These are phyloP conservation scores for Magnaporthiopsis rhizophila DNA, from an alignment of 2,329 filamentous ascomycete species.

Conservation along the genomic window DNA sequence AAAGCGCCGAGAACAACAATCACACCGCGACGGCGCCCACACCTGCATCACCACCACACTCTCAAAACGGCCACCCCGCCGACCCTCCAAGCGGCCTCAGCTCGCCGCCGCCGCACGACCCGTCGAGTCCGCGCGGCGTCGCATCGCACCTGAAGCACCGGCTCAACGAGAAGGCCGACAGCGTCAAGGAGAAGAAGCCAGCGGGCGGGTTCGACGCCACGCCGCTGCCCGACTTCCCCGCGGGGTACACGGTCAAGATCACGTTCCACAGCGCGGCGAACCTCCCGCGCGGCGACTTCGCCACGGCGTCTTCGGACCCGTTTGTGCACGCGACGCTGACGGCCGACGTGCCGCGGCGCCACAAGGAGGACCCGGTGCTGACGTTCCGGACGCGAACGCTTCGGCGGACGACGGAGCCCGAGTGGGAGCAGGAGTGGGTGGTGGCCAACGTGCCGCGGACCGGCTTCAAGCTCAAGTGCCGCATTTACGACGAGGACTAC, in stretches of 20 bases:
- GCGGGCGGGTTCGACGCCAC: constrained; percentile 35
- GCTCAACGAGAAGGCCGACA: constrained; percentile 8
- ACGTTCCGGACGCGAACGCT: constrained; percentile 69
- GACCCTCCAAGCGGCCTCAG: background rate
- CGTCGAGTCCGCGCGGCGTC: background rate
- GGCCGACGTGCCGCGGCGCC: constrained; percentile 60
- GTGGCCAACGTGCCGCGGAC: constrained; percentile 76
- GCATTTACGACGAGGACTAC: constrained; percentile 84
- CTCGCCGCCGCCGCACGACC: no score
- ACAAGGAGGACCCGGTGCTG: constrained; percentile 78
- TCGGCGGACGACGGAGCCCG: constrained; percentile 62
- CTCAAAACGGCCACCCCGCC: background rate
- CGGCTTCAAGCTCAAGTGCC: constrained; percentile 78
- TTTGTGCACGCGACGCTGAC: constrained; percentile 72
- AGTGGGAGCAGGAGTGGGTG: constrained; percentile 80
- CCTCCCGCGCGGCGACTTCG: constrained; percentile 74
- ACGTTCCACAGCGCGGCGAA: constrained; percentile 75
- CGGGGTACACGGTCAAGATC: constrained; percentile 78
- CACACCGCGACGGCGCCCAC: background rate
- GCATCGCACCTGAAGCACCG: constrained; percentile 7
- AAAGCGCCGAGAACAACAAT: background rate
- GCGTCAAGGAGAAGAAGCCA: constrained; percentile 10
- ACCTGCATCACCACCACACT: no score
- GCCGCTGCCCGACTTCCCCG: constrained; percentile 63
- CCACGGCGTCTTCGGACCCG: constrained; percentile 72